Percentiles rank a stretch among this genome's conserved stretches.
phyloP scores from a whole-genome alignment of 2,329 filamentous ascomycete genomes.

The Aureobasidium subglaciale region DNA sequence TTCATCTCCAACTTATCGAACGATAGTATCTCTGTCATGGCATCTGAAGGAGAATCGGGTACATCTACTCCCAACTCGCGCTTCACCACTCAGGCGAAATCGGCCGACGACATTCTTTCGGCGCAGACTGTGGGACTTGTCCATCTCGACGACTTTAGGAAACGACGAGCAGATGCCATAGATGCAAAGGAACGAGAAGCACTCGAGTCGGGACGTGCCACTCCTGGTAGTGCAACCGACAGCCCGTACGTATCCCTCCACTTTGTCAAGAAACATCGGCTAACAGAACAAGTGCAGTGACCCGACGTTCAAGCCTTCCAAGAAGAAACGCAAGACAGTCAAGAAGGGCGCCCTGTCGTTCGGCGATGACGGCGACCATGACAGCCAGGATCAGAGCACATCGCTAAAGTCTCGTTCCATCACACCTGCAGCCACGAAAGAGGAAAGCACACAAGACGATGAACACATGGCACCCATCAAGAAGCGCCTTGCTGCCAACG shows the following conservation, averaged over 20 bases:
- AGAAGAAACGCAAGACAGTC: slow-evolving; percentile 50
- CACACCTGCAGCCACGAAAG: slow-evolving; percentile 9
- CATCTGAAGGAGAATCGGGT: slow-evolving; percentile 15
- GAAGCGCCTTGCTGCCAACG: slow-evolving; percentile 54
- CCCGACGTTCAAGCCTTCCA: slow-evolving; percentile 44
- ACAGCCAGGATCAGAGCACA: background rate
- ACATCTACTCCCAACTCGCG: slow-evolving; percentile 34
- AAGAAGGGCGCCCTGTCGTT: slow-evolving; percentile 61
- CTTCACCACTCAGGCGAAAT: slow-evolving; percentile 69
- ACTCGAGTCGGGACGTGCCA: slow-evolving; percentile 7
- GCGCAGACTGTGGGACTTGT: slow-evolving; percentile 87
- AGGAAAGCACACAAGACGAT: background rate
- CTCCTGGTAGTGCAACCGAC: slow-evolving; percentile 50
- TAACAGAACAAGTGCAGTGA: slow-evolving; percentile 54
- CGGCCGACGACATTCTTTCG: slow-evolving; percentile 74
- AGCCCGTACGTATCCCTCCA: slow-evolving; percentile 36
- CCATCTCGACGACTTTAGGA: slow-evolving; percentile 86
- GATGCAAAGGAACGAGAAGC: slow-evolving; percentile 57
- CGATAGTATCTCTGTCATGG: slow-evolving; percentile 16
- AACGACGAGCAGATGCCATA: slow-evolving; percentile 87
- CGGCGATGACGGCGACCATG: slow-evolving; percentile 52
- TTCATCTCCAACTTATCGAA: background rate
- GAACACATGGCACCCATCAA: slow-evolving; percentile 35
- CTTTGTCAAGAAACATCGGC: slow-evolving; percentile 28
- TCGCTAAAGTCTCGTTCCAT: background rate